Evolutionary conservation across 225 moss, liverwort and hornwort genomes (phyloP), one percentile per base, ranked within the genome.

Genomic region (Climacium dendroides): DNA sequence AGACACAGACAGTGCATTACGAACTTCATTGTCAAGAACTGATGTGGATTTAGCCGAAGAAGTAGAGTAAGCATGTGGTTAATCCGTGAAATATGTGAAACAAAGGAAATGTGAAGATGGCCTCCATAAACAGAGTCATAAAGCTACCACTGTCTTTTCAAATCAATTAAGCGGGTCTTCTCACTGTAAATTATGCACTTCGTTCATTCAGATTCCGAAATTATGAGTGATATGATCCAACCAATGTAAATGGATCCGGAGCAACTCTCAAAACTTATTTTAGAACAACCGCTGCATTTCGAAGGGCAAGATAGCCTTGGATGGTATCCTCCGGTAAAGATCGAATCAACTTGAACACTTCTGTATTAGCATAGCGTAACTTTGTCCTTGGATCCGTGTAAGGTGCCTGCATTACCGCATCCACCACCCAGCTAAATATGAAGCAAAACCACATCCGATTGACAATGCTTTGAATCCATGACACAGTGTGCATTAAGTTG

Each of bases 311-410:
- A 80, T 96, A 99, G 60, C 95, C 99, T 90, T 99, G 99, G 55
- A 99, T 94, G 59, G 91, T 92, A 84, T 99, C 95, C 90, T 99
- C 99, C 43, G 97, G 96, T 87, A 96, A 91, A 54, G 95, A 97
- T 82, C 97, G 94, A 83, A 97, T 91, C 71, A 91, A 89, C 90
- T 94, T 99, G 88, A 99, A 99, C 41, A 95, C 95, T 47, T 99
- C 95, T 13, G 93, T 80, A 85, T 95, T 96, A 45, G 94, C 97
- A 90, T 96, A 99, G 19, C 99, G 95, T 86, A 99, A 87, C 95
- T 96, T 99, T 86, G 96, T 95, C 90, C 99, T 96, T 50, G 96
- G 96, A 85, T 99, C 99, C 75, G 95, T 96, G 61, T 97, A 99
- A 45, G 91, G 96, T 79, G 99, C 94, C 98, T 98, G 94, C 91